Evolutionary conservation across 2,329 filamentous ascomycete species (phyloP), one percentile per base, ranked within the genome.

Genomic region (Calonectria henricotiae): DNA sequence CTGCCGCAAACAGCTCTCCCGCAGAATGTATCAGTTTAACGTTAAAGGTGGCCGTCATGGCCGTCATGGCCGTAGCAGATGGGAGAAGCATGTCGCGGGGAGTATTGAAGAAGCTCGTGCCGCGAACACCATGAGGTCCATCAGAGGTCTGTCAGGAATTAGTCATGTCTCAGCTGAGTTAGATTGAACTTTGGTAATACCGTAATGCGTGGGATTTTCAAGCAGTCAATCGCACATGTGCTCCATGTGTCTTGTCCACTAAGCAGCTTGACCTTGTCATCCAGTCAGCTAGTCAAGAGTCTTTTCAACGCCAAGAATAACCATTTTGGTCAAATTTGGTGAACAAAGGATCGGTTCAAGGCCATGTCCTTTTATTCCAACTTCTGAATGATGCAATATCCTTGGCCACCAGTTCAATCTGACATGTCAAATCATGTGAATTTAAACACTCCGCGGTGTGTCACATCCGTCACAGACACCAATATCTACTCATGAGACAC

Each of bases 1-100:
- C 90, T 25, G 88, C 85, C 15, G 86, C 90, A 71, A 92, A 85
- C 13, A 89, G 80, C 13, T 84, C 81, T n/a, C 90, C 90, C n/a
- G 90, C 84, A 62, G 86, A 79, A 47, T 86, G 80, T 49, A 91
- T 84, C 30, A 92, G 80, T 4, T 88, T 85, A 2, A 83, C 73
- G 74, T 92, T 89, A 85, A 89, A 92, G 12, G 90, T 91, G 17
- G 90, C 89, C 20, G 20, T 20, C 20, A 20, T 20, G 20, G 9
- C 89, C 90, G 20, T 20, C 68, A 92, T 70, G 41, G 67, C 75
- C 12, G 75, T 77, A n/a, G 74, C 79, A 32, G 70, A 76, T 0
- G 75, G 74, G 2, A 66, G 39, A 6, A 46, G 20, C 43, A 46
- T 23, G 17, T 15, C 43, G 17, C 43, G 43, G 17, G 43, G 43